These are phyloP conservation scores for Entomortierella beljakovae DNA, from an alignment of 192 early-diverging fungal species.

Conservation along the genomic window DNA sequence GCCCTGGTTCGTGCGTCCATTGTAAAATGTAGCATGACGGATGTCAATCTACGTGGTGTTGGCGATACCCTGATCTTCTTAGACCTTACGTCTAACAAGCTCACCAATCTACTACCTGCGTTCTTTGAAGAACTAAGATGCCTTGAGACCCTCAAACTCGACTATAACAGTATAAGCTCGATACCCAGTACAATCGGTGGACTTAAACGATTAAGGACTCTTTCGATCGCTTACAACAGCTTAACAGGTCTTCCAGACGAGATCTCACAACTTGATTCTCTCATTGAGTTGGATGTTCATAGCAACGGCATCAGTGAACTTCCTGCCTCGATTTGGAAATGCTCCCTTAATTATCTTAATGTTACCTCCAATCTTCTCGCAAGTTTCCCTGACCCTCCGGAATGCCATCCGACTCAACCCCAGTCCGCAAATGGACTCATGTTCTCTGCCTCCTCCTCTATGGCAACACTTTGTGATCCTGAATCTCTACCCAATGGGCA, in stretches of 20 bases:
- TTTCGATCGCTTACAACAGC: constrained; percentile 78
- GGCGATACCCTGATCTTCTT: constrained; percentile 54
- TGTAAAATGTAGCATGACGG: constrained; percentile 77
- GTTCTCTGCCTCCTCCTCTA: constrained; percentile 8
- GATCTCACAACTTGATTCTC: constrained; percentile 69
- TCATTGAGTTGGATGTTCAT: constrained; percentile 77
- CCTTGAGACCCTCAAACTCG: constrained; percentile 70
- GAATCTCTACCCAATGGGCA: constrained; percentile 34
- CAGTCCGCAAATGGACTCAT: not conserved
- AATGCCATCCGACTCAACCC: not conserved
- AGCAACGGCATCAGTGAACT: constrained; percentile 82
- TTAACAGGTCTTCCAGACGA: constrained; percentile 77
- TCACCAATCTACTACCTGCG: constrained; percentile 72
- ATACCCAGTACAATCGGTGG: constrained; percentile 71
- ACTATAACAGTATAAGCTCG: constrained; percentile 78
- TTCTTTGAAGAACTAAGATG: constrained; percentile 69
- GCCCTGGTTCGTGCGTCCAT: constrained; percentile 70
- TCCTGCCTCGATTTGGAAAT: constrained; percentile 83
- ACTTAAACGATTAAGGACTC: constrained; percentile 64
- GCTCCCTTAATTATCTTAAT: constrained; percentile 78
- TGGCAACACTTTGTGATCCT: constrained; percentile 1
- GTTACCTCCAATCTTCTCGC: constrained; percentile 85
- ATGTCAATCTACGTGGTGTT: constrained; percentile 67
- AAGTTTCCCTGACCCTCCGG: constrained; percentile 80
- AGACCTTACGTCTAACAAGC: constrained; percentile 77